Evolutionary conservation across 805 yeast genomes (phyloP), one percentile per base, ranked within the genome.

Genomic region (Lipomyces spencermartinsiae): DNA sequence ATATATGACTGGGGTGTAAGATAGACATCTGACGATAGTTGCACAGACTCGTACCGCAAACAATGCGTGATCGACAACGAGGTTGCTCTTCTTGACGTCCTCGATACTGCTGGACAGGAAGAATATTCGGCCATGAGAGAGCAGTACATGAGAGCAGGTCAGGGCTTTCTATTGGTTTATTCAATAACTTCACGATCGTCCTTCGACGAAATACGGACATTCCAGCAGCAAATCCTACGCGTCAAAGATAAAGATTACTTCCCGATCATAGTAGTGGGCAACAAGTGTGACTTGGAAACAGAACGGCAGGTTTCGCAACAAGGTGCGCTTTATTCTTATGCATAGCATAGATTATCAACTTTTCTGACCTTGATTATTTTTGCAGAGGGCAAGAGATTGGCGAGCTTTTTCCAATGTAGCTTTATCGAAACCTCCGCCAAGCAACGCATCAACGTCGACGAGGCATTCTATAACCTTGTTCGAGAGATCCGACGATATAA

Each of bases 21-120:
- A 0, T 91, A 90, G 79, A 1, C 25, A 14, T 34, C 54, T 14
- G 14, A 31, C 53, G 7, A 10, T 25, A 16, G 9, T 22, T 25
- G 0, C 4, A 3, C 43, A 71, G 84, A 81, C 73, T 80, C 83
- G 31, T 81, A 82, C 73, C 85, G 97, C 73, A 95, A 95, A 77
- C 94, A 91, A 75, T 90, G 95, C 75, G 87, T 86, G 34, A 87
- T 95, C 53, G 97, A 93, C 77, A 87, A 86, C 67, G 91, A 89
- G 76, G 90, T 87, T 49, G 88, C 91, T 0, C 83, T 91, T 31
- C 80, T 90, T 71, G 99, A 95, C 78, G 93, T 95, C 55, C 85
- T 95, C 76, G 99, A 95, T 79, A 95, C 99, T 25, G 99, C 99
- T 1, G 99, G 99, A 55, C 93, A 89, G 80, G 95, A 90, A 77